These are phyloP conservation scores for Lyophyllum semitale DNA, from an alignment of 768 basidiomycete genomes.

Conservation along the genomic window DNA sequence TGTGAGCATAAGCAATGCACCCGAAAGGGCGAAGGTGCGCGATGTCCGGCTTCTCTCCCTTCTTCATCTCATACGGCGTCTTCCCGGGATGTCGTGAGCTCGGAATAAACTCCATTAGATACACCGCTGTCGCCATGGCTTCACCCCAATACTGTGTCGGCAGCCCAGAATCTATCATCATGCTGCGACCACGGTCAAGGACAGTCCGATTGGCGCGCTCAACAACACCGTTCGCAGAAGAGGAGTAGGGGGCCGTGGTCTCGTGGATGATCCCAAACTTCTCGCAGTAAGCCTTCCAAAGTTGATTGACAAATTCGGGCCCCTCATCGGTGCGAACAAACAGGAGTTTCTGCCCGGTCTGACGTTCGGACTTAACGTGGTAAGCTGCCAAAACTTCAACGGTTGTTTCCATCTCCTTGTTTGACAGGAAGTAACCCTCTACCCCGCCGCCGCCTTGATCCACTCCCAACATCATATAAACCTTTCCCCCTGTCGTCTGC, in stretches of 20 bases:
- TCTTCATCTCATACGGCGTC: conserved; percentile 19
- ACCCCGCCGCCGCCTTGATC: background rate
- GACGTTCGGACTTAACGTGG: background rate
- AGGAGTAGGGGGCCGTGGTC: conserved; percentile 26
- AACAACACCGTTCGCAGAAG: conserved; percentile 29
- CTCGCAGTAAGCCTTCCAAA: background rate
- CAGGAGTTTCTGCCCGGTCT: background rate
- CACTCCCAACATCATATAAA: background rate
- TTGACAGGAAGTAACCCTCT: background rate
- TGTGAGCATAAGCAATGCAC: conserved; percentile 10
- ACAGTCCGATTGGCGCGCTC: conserved; percentile 29
- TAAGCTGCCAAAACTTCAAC: background rate
- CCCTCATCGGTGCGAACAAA: background rate
- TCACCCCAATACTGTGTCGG: conserved; percentile 5
- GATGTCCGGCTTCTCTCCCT: conserved; percentile 21
- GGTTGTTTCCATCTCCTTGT: background rate
- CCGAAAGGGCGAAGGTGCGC: conserved; percentile 19
- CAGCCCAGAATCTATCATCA: conserved; percentile 23
- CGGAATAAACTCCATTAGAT: background rate
- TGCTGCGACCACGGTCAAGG: conserved; percentile 20
- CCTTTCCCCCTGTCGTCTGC: background rate
- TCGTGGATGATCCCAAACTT: conserved; percentile 6
- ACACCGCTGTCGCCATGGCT: conserved; percentile 12
- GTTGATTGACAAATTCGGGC: background rate
- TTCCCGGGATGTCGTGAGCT: conserved; percentile 9